Evolutionary conservation across 148 eudicot genomes (phyloP).

Genomic region (Arctostaphylos glauca): DNA sequence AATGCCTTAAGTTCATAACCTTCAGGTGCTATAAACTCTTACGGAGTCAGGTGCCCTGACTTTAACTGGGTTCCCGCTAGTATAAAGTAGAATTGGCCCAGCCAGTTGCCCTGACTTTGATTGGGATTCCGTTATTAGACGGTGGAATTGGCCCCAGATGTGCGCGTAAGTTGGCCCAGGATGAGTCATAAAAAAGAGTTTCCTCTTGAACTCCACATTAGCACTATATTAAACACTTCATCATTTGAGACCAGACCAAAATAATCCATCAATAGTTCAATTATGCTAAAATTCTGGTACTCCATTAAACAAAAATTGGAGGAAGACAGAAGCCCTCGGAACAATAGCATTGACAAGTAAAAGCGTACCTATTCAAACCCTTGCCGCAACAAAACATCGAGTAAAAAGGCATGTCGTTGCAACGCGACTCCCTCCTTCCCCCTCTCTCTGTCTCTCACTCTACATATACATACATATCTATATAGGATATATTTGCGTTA

Average conservation of each 20-base stretch:
- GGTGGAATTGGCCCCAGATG: too few relatives aligned
- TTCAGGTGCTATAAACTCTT: too few relatives aligned
- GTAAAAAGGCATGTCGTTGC: constrained; percentile 32
- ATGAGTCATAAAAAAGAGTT: too few relatives aligned
- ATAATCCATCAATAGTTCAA: background rate
- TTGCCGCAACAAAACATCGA: constrained; percentile 38
- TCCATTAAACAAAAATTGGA: background rate
- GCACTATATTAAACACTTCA: too few relatives aligned
- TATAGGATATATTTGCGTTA: background rate
- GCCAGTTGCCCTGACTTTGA: too few relatives aligned
- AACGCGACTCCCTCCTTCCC: background rate
- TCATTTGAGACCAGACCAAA: background rate
- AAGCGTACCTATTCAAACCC: constrained; percentile 46
- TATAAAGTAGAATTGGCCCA: too few relatives aligned
- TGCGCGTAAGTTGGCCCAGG: too few relatives aligned
- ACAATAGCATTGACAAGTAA: constrained; percentile 18
- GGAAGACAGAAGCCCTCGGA: background rate
- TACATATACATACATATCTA: background rate
- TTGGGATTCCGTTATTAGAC: too few relatives aligned
- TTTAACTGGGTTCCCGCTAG: too few relatives aligned
- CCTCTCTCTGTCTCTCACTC: background rate
- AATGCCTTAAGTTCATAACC: too few relatives aligned
- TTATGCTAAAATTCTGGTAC: background rate
- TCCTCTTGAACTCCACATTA: background rate
- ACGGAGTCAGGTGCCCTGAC: too few relatives aligned